phyloP scores from a whole-genome alignment of 2,329 filamentous ascomycete genomes.

The Microcera coccophila region DNA sequence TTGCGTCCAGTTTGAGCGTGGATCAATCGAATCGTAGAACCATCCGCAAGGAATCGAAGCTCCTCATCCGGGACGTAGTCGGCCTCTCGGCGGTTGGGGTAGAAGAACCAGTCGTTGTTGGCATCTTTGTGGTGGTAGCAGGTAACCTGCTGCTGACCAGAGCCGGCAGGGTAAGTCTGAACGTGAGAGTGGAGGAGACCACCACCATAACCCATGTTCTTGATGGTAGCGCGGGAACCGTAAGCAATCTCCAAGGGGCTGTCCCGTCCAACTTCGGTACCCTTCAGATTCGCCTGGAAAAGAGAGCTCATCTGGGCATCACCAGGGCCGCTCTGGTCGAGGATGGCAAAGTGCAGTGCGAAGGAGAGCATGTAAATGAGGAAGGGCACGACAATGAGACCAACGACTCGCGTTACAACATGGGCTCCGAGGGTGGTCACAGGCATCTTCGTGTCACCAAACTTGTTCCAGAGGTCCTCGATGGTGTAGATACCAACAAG shows the following conservation, averaged over 20 bases:
- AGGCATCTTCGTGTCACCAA: conserved; percentile 89
- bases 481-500: conserved; percentile 93
- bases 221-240: conserved; percentile 86
- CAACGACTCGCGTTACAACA: conserved; percentile 72
- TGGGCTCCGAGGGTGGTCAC: conserved; percentile 72
- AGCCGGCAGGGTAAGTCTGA: conserved; percentile 93
- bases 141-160: conserved; percentile 90
- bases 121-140: conserved; percentile 99
- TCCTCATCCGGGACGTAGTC: conserved; percentile 66
- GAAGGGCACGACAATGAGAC: conserved; percentile 83
- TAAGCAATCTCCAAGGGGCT: conserved; percentile 88
- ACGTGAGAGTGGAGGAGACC: conserved; percentile 94
- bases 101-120: conserved; percentile 99
- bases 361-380: conserved; percentile 95
- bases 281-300: conserved; percentile 93
- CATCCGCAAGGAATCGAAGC: conserved; percentile 73
- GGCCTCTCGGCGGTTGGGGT: conserved; percentile 77
- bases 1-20: conserved; percentile 96
- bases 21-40: conserved; percentile 76
- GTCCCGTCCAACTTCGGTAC: conserved; percentile 89
- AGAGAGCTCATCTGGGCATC: conserved; percentile 99
- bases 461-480: conserved; percentile 97
- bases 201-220: conserved; percentile 99
- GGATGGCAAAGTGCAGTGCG: conserved; percentile 87
- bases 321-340: conserved; percentile 89